These are phyloP conservation scores for Fusarium pseudocircinatum DNA, from an alignment of 2,329 filamentous ascomycete genomes.

Conservation along the genomic window DNA sequence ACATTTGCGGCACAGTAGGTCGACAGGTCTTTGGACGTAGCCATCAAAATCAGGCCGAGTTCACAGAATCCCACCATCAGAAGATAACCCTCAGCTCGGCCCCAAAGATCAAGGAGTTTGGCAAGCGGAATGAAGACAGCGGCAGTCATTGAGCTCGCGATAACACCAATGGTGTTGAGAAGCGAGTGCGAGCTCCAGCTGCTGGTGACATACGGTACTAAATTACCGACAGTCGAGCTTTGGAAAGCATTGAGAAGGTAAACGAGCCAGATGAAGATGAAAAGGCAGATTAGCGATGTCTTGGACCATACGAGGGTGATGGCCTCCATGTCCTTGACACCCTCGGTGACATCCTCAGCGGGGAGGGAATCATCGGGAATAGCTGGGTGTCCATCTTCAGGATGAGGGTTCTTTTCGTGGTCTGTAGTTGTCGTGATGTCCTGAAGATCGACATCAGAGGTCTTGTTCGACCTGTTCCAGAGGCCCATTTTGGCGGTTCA, in stretches of 20 bases:
- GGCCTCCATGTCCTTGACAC: conserved; percentile 20
- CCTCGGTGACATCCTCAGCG: conserved; percentile 33
- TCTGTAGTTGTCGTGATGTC: background rate
- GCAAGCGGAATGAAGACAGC: conserved; percentile 13
- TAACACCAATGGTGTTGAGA: conserved; percentile 9
- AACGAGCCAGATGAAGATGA: conserved; percentile 17
- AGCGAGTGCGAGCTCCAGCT: conserved; percentile 3
- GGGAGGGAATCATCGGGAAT: background rate
- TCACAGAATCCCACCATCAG: conserved; percentile 44
- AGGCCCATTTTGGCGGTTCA: background rate
- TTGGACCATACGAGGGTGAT: conserved; percentile 15
- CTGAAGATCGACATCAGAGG: conserved; percentile 4
- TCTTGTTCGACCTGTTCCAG: background rate
- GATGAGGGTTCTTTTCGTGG: conserved; percentile 9
- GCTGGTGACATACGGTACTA: conserved; percentile 6
- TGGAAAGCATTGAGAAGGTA: conserved; percentile 36
- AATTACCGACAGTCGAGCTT: conserved; percentile 49
- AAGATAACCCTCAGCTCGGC: conserved; percentile 12
- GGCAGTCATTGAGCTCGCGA: conserved; percentile 5
- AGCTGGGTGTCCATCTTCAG: conserved; percentile 11
- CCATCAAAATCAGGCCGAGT: conserved; percentile 67
- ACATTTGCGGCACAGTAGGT: conserved; percentile 63
- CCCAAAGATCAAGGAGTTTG: conserved; percentile 19
- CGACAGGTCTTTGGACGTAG: conserved; percentile 56
- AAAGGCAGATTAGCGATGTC: background rate